Base-by-base conservation (phyloP, 805 yeast species). In the Candida tibetensis region DNA sequence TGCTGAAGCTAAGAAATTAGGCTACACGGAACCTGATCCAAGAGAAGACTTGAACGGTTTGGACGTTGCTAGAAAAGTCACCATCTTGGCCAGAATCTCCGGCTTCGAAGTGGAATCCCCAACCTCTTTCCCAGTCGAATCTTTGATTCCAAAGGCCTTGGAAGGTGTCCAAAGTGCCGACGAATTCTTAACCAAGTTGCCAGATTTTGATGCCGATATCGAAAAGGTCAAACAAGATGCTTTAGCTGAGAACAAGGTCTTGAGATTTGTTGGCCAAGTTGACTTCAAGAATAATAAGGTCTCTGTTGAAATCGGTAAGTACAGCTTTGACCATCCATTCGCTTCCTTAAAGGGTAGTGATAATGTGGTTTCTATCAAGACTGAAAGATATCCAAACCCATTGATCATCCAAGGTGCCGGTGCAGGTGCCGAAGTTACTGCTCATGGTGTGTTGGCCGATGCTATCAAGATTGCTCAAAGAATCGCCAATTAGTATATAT, bases 11-110 rank as follows among this genome's bases (percentile, higher is more conserved):
- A 91, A 91, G 68, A 66, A 81, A 36, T 72, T 88, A 48, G 99
- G 99, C 36, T 93, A 88, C 76, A 91, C 97, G 29, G 99, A 93
- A 69, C 99, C 99, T 34, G 99, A 93, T 64, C 99, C 99, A 64
- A 83, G 99, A 69, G 99, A 93, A 63, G 99, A 93, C 61, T 78
- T 93, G 64, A 93, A 91, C 64, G 99, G 99, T 38, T 76, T 93
- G 60, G 99, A 93, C 59, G 96, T 93, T 44, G 99, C 99, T 30
- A 84, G 99, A 76, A 93, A 93, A 66, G 96, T 93, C 21, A 89
- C 99, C 17, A 93, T 93, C 48, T 77, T 93, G 46, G 95, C 96
- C 32, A 85, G 99, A 73, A 76, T 93, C 37, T 75, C 96, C 12
- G 99, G 99, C 2, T 75, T 85, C 38, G 69, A 78, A 42, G 86